These are phyloP conservation scores for Colletotrichum musicola DNA, from an alignment of 2,329 filamentous ascomycete species.

Conservation along the genomic window DNA sequence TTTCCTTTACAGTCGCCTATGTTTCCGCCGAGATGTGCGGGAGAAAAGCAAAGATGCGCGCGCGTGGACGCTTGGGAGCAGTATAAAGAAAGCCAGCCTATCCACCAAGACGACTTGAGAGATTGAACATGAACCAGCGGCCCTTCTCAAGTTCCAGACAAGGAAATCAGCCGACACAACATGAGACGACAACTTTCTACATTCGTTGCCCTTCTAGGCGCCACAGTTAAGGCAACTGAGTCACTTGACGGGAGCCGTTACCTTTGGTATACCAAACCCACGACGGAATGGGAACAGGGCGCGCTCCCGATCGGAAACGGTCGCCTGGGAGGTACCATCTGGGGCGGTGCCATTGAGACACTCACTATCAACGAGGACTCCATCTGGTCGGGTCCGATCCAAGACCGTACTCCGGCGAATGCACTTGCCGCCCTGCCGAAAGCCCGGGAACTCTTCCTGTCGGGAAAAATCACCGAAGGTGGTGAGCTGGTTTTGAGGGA, in stretches of 20 bases:
- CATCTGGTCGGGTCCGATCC: slow-evolving; percentile 59
- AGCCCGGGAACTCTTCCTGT: slow-evolving; percentile 51
- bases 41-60: too few relatives aligned
- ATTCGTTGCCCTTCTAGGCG: neutral
- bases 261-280: slow-evolving; percentile 27
- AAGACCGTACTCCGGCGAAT: slow-evolving; percentile 56
- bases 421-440: slow-evolving; percentile 48
- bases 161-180: neutral
- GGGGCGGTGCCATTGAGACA: slow-evolving; percentile 56
- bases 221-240: neutral
- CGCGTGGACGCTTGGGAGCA: too few relatives aligned
- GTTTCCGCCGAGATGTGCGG: neutral
- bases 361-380: slow-evolving; percentile 62
- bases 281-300: slow-evolving; percentile 24
- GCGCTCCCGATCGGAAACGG: slow-evolving; percentile 65
- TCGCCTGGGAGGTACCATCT: slow-evolving; percentile 56
- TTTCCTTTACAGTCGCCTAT: neutral
- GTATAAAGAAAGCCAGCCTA: too few relatives aligned
- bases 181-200: neutral
- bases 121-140: too few relatives aligned
- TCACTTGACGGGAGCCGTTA: slow-evolving; percentile 14
- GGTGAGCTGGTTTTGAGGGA: slow-evolving; percentile 49
- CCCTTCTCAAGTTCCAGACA: too few relatives aligned
- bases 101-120: too few relatives aligned
- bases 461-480: slow-evolving; percentile 52